Conservation (phyloP, 2,329 filamentous ascomycete species). For the Epichloe festucae region DNA sequence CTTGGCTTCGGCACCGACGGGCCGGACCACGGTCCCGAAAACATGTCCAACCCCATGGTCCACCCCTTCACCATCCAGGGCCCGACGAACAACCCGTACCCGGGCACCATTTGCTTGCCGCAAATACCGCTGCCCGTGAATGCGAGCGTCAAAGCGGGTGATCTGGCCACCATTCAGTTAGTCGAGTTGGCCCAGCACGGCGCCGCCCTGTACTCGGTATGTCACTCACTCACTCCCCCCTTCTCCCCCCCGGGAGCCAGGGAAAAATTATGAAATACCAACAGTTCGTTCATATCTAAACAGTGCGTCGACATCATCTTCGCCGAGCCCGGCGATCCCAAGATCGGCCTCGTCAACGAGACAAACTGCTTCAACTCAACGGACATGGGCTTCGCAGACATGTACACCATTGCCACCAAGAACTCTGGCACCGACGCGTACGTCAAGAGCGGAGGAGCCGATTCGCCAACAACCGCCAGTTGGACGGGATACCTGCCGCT, state of each 20-base stretch:
- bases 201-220: conserved; percentile 67
- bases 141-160: conserved; percentile 59
- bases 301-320: conserved; percentile 95
- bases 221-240: conserved; percentile 18
- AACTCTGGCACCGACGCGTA: conserved; percentile 24
- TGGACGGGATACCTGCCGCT: conserved; percentile 31
- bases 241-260: neutral
- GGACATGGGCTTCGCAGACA: conserved; percentile 59
- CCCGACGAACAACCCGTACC: conserved; percentile 71
- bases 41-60: conserved; percentile 80
- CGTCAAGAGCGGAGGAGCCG: conserved; percentile 16
- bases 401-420: conserved; percentile 55
- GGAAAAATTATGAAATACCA: neutral
- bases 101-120: conserved; percentile 77
- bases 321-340: conserved; percentile 57
- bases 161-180: conserved; percentile 81
- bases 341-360: conserved; percentile 58
- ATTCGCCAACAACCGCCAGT: conserved; percentile 9
- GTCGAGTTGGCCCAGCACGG: conserved; percentile 76
- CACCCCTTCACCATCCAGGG: conserved; percentile 72
- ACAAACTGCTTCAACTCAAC: conserved; percentile 84
- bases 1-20: conserved; percentile 66
- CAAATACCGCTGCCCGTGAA: conserved; percentile 74
- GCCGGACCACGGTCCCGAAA: conserved; percentile 52
- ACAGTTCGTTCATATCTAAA: neutral